These are phyloP conservation scores for Candida sp. DNA, from an alignment of 1,139 yeast species.

Conservation along the genomic window DNA sequence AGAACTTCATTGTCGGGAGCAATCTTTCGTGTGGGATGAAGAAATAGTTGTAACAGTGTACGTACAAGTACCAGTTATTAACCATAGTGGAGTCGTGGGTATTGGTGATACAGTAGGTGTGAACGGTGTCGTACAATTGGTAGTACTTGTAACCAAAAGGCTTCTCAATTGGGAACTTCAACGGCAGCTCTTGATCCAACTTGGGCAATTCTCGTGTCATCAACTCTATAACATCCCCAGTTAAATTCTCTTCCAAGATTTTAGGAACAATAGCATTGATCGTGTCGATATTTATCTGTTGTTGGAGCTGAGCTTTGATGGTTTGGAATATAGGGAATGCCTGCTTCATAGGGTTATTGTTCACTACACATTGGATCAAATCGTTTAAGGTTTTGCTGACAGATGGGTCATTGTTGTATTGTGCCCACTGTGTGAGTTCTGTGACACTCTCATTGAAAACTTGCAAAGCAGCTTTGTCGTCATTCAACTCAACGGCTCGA, in stretches of 20 bases:
- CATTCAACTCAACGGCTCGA: constrained; percentile 23
- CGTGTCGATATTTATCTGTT: constrained; percentile 38
- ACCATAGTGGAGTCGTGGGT: constrained; percentile 46
- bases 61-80: constrained; percentile 68
- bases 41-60: constrained; percentile 61
- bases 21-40: constrained; percentile 64
- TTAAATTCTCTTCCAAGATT: constrained; percentile 51
- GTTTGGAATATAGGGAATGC: constrained; percentile 38
- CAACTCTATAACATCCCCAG: constrained; percentile 63
- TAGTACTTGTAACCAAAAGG: constrained; percentile 32
- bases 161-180: constrained; percentile 29
- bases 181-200: constrained; percentile 33
- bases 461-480: constrained; percentile 27
- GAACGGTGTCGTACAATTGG: constrained; percentile 42
- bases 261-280: constrained; percentile 49
- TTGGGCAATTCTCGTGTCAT: constrained; percentile 63
- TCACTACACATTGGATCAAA: constrained; percentile 28
- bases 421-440: constrained; percentile 30
- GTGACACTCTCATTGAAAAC: constrained; percentile 37
- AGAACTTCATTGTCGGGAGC: constrained; percentile 62
- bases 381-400: constrained; percentile 35
- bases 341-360: constrained; percentile 21
- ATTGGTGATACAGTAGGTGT: constrained; percentile 48
- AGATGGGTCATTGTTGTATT: constrained; percentile 32
- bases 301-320: constrained; percentile 43